These are phyloP conservation scores for Talaromyces ruber DNA, from an alignment of 495 filamentous ascomycete species.

Conservation along the genomic window DNA sequence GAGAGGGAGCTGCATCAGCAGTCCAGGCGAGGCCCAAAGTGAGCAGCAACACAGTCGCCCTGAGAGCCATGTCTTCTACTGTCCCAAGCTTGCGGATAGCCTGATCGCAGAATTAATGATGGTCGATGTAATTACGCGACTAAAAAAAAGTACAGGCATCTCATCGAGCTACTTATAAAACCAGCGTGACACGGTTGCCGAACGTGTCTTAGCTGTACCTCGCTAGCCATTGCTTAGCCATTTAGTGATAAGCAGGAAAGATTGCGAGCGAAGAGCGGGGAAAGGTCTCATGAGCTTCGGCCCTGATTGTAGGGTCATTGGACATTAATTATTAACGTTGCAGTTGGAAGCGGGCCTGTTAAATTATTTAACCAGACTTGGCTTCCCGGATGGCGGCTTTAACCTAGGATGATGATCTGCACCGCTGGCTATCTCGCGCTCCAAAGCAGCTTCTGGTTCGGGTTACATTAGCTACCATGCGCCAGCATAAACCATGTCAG, in stretches of 20 bases:
- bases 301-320: not conserved
- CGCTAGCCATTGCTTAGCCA: not conserved
- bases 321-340: not conserved
- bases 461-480: not conserved
- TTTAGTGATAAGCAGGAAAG: not conserved
- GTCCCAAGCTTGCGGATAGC: not conserved
- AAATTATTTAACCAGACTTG: not conserved
- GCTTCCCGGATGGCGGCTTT: not conserved
- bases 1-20: not conserved
- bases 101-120: not conserved
- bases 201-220: not conserved
- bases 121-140: not conserved
- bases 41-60: not conserved
- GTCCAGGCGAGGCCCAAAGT: not conserved
- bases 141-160: not conserved
- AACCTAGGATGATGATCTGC: not conserved
- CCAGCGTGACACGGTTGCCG: not conserved
- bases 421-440: not conserved
- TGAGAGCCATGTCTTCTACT: not conserved
- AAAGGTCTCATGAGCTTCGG: not conserved
- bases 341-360: not conserved
- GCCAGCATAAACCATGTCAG: not conserved
- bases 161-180: not conserved
- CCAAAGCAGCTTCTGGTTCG: not conserved
- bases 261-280: not conserved